A percentile compares a stretch with the other conserved stretches of the same genome.
phyloP scores from a whole-genome alignment of 345 rosid genomes.

The Aethionema arabicum region DNA sequence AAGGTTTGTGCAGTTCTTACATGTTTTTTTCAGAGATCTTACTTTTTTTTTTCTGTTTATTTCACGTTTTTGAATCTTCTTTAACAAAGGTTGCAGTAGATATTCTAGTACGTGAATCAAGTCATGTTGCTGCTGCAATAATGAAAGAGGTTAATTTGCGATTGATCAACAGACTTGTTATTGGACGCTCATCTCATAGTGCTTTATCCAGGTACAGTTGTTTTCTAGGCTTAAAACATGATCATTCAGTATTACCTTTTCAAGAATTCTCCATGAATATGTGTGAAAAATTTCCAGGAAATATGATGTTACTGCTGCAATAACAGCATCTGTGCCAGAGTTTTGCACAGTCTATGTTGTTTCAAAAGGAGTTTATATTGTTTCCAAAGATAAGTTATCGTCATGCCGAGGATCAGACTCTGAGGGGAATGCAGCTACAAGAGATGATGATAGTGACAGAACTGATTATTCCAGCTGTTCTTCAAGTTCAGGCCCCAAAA shows the following conservation, averaged over 20 bases:
- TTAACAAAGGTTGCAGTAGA: slow-evolving; percentile 60
- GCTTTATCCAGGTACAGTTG: slow-evolving; percentile 34
- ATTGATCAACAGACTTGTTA: slow-evolving; percentile 61
- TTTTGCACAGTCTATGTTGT: slow-evolving; percentile 74
- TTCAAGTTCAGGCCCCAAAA: slow-evolving; percentile 32
- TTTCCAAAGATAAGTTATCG: slow-evolving; percentile 51
- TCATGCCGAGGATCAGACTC: slow-evolving; percentile 29
- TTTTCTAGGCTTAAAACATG: background rate
- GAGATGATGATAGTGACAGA: slow-evolving; percentile 43
- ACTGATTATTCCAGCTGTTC: slow-evolving; percentile 44
- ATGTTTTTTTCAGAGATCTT: slow-evolving; percentile 1
- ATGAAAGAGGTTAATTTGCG: slow-evolving; percentile 55
- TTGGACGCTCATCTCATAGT: slow-evolving; percentile 64
- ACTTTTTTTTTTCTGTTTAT: too few relatives aligned
- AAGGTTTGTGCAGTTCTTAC: slow-evolving; percentile 40
- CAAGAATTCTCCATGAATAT: background rate
- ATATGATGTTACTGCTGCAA: slow-evolving; percentile 48
- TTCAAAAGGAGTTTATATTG: slow-evolving; percentile 67
- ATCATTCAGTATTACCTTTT: background rate
- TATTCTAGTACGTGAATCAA: slow-evolving; percentile 54
- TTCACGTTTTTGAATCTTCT: slow-evolving; percentile 13
- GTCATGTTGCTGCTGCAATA: slow-evolving; percentile 60
- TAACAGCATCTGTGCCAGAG: slow-evolving; percentile 52
- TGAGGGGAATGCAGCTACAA: slow-evolving; percentile 34
- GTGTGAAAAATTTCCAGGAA: slow-evolving; percentile 30